A percentile compares a stretch with the other conserved stretches of the same genome.
These are phyloP conservation scores for Apiospora pterosperma DNA, from an alignment of 2,329 filamentous ascomycete species.

Conservation along the genomic window DNA sequence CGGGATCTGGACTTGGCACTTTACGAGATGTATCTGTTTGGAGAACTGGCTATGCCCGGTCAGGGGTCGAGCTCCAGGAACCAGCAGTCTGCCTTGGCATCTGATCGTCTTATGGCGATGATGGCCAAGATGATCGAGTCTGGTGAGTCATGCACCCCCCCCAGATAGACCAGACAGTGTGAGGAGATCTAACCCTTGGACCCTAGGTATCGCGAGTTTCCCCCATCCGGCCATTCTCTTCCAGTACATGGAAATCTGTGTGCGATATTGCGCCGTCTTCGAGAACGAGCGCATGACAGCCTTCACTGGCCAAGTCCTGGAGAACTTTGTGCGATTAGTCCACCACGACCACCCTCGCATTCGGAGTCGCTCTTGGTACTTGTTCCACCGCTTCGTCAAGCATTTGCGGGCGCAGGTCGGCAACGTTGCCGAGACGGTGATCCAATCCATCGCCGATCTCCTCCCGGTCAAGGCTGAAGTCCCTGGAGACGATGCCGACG, in stretches of 20 bases:
- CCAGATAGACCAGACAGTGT: slow-evolving; percentile 10
- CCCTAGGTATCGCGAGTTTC: slow-evolving; percentile 75
- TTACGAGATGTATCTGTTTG: slow-evolving; percentile 94
- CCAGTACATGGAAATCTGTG: slow-evolving; percentile 98
- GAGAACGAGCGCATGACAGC: slow-evolving; percentile 66
- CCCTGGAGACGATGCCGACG: slow-evolving; percentile 71
- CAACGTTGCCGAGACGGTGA: slow-evolving; percentile 86
- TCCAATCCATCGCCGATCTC: slow-evolving; percentile 84
- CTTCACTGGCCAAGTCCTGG: slow-evolving; percentile 81
- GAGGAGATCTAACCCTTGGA: slow-evolving; percentile 18
- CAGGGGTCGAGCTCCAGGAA: slow-evolving; percentile 85
- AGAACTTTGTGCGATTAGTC: slow-evolving; percentile 86
- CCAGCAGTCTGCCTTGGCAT: slow-evolving; percentile 73
- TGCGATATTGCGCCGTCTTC: slow-evolving; percentile 90
- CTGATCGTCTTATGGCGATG: slow-evolving; percentile 82
- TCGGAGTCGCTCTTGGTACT: slow-evolving; percentile 90
- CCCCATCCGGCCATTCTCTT: slow-evolving; percentile 88
- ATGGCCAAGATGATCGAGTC: slow-evolving; percentile 95
- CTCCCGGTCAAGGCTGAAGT: slow-evolving; percentile 89
- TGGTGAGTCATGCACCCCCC: slow-evolving; percentile 49
- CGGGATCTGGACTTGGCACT: slow-evolving; percentile 90
- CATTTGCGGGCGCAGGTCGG: slow-evolving; percentile 80
- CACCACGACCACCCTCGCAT: slow-evolving; percentile 87
- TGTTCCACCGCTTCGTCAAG: slow-evolving; percentile 91
- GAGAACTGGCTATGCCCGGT: slow-evolving; percentile 86